Base-by-base conservation (phyloP, 2,329 filamentous ascomycete species). In the Fusarium sp. region DNA sequence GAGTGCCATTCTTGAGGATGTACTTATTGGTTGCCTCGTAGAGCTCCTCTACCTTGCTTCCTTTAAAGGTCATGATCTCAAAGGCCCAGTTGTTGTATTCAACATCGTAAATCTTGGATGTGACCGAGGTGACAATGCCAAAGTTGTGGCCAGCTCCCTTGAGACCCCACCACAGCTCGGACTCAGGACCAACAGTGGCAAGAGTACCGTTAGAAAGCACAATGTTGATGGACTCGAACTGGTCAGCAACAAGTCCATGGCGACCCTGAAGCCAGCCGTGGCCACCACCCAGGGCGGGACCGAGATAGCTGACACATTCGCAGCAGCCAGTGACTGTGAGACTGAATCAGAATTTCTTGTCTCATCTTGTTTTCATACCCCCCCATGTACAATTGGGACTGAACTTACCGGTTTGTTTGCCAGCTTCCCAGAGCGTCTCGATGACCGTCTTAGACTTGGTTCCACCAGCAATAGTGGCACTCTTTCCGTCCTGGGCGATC, bases 11-110 rank as follows among this genome's bases (percentile, higher is more conserved):
- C 44, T 76, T 75, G 9, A 79, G 66, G 7, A 81, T 71, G 32
- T 80, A 57, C 6, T 80, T 66, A 49, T 84, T 84, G 38, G 76
- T 76, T 3, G 74, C 71, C 6, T 77, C 65, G 59, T 81, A 84
- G 4, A 84, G 70, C 9, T 69, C 71, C 57, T 81, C 79, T 11
- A 84, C 76, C 61, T 83, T 78, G 36, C 83, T 78, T 2, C 79
- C 78, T 6, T 72, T 77, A 58, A 79, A 83, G 27, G 76, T 72
- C 37, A 82, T 69, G 0, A 72, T 79, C 50, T 77, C 57, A 14
- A 68, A 60, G 1, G 62, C 62, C 66, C 66, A 68, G 25, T 68
- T 46, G 23, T 38, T 53, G 11, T 61, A 25, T 50, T 67, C 29
- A n/a, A 62, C 45, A 4, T 67, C 49, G 7, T 69, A 72, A 4